Evolutionary conservation across 1,284 basidiomycete species (phyloP), one percentile per base, ranked within the genome.

Genomic region (Cystobasidium sp.): DNA sequence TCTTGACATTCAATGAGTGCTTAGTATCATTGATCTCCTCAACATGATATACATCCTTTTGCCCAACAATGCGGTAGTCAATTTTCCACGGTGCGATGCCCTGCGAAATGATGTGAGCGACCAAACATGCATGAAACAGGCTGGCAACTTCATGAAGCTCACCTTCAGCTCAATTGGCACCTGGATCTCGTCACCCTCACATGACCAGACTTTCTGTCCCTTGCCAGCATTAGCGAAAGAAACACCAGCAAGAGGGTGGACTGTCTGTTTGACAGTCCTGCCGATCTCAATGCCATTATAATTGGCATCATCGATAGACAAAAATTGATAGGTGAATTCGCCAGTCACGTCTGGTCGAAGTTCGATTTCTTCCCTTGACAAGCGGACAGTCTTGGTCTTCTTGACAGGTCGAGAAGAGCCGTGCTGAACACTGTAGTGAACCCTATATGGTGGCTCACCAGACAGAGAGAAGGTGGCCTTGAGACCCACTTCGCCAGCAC

Each of bases 401-500:
- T 77, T 76, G 41, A 78, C 24, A 0, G 70, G 63, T 6, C 55
- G 41, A 3, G 79, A 71, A 41, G 78, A 75, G 55, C 78, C 76
- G 66, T 89, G 87, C 81, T 91, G 88, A 78, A 89, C 87, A 43
- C 86, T 87, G 84, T 94, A 94, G 81, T 88, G 88, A 6, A 95
- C 87, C 61, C 86, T 85, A 86, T 97, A 98, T 1, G 96, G 96
- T 44, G 94, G 91, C 1, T 89, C 91, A 22, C 96, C 96, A 53
- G 90, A 91, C 56, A 98, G 86, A 63, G 94, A 88, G 58, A 97
- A 88, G 14, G 90, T 88, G 6, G 92, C 93, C 37, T 90, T 90
- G 64, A 96, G 91, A 9, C 96, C 96, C 37, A 92, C 94, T 78
- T 97, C 94, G 14, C 94, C 93, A 46, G 93, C 94, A 81, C 94